Evolutionary conservation across 2,329 filamentous ascomycete species (phyloP).

Genomic region (Aspergillus ochraceus): DNA sequence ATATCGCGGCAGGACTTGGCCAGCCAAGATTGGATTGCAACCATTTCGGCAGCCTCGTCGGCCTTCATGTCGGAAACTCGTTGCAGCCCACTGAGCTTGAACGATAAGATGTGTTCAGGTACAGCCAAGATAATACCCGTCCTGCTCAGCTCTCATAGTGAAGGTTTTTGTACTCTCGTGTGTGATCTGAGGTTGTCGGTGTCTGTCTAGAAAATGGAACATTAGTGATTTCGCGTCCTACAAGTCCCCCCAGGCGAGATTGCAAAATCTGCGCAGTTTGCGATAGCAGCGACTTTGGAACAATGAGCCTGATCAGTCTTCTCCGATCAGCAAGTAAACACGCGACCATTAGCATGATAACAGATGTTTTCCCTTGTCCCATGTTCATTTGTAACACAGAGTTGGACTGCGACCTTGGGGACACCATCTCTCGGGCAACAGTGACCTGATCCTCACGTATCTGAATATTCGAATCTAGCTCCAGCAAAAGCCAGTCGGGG

Average conservation of each 20-base stretch:
- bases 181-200: slow-evolving; percentile 25
- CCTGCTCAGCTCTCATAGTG: slow-evolving; percentile 40
- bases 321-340: slow-evolving; percentile 52
- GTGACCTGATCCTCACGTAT: slow-evolving; percentile 63
- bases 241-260: slow-evolving; percentile 56
- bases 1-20: slow-evolving; percentile 56
- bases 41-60: slow-evolving; percentile 48
- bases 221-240: slow-evolving; percentile 55
- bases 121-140: slow-evolving; percentile 60
- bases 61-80: slow-evolving; percentile 51
- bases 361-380: slow-evolving; percentile 69
- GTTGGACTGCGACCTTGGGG: slow-evolving; percentile 53
- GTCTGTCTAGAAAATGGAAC: slow-evolving; percentile 61
- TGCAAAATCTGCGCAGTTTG: slow-evolving; percentile 62
- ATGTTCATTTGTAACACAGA: slow-evolving; percentile 68
- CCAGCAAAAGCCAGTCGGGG: slow-evolving; percentile 66
- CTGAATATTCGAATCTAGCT: slow-evolving; percentile 64
- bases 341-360: slow-evolving; percentile 68
- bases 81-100: slow-evolving; percentile 62
- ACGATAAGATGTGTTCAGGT: slow-evolving; percentile 66
- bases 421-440: slow-evolving; percentile 62
- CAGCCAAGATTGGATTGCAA: slow-evolving; percentile 54
- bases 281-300: slow-evolving; percentile 60
- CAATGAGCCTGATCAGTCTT: slow-evolving; percentile 57
- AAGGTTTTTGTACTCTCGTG: slow-evolving; percentile 36